These are phyloP conservation scores for Penicillium crystallinum DNA, from an alignment of 495 filamentous ascomycete genomes.

Conservation along the genomic window DNA sequence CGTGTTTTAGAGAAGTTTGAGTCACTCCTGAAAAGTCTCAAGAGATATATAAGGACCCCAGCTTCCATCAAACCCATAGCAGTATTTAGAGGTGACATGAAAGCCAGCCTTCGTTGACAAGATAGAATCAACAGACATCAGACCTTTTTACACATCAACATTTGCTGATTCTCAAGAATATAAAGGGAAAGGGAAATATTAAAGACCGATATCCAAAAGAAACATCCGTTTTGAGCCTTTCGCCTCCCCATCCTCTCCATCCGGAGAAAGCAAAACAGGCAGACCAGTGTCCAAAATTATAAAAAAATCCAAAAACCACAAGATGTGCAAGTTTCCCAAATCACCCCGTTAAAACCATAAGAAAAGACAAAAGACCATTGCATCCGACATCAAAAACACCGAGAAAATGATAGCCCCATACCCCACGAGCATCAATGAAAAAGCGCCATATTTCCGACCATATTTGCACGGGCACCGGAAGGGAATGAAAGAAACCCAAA, in stretches of 20 bases:
- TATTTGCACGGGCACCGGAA: constrained; percentile 4
- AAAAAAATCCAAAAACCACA: background rate
- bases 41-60: too few relatives aligned
- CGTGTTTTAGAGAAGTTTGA: too few relatives aligned
- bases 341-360: constrained; percentile 4
- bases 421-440: constrained; percentile 7
- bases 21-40: too few relatives aligned
- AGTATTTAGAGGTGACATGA: background rate
- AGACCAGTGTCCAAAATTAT: constrained; percentile 2
- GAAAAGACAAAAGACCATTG: constrained; percentile 5
- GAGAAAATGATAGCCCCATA: constrained; percentile 16
- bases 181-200: constrained; percentile 14
- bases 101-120: too few relatives aligned
- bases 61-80: background rate
- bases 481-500: background rate
- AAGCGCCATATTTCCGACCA: constrained; percentile 20
- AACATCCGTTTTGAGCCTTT: constrained; percentile 12
- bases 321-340: constrained; percentile 9
- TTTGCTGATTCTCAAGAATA: background rate
- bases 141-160: background rate
- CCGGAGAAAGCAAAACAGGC: constrained; percentile 4
- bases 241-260: constrained; percentile 5
- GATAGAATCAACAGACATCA: background rate
- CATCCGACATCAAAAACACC: constrained; percentile 17
- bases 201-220: constrained; percentile 13